Conservation (phyloP, 306 rosid genomes). For the Lathyrus sativus region DNA sequence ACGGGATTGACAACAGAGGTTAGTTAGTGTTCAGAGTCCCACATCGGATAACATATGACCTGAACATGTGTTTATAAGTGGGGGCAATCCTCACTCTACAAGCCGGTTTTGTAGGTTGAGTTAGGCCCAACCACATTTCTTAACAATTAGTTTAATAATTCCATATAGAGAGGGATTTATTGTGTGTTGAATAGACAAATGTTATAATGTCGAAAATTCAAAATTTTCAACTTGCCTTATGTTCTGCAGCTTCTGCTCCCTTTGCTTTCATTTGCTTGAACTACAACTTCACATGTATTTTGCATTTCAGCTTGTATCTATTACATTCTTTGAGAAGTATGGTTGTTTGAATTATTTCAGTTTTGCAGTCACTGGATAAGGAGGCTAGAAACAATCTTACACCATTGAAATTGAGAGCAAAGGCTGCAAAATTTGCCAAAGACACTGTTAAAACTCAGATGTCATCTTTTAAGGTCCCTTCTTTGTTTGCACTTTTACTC, state of each 20-base stretch:
- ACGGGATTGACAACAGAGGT: too few relatives aligned
- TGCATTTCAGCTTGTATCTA: constrained; percentile 14
- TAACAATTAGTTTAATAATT: too few relatives aligned
- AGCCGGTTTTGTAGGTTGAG: too few relatives aligned
- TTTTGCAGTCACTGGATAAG: constrained; percentile 94
- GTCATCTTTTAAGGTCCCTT: constrained; percentile 86
- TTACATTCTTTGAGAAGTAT: constrained; percentile 30
- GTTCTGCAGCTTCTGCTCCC: not conserved
- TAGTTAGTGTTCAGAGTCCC: too few relatives aligned
- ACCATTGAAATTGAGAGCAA: constrained; percentile 87
- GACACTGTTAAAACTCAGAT: constrained; percentile 84
- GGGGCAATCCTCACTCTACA: too few relatives aligned
- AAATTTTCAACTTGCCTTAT: not conserved
- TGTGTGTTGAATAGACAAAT: not conserved
- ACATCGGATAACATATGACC: too few relatives aligned
- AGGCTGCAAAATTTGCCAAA: constrained; percentile 96
- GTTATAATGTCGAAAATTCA: not conserved
- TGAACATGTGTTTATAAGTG: too few relatives aligned
- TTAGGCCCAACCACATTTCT: too few relatives aligned
- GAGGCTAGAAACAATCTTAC: constrained; percentile 78
- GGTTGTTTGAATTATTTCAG: constrained; percentile 62
- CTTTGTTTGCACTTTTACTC: constrained; percentile 28
- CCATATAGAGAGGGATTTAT: too few relatives aligned
- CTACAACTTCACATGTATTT: constrained; percentile 9
- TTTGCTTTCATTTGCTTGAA: constrained; percentile 19